Conservation (phyloP, 169 alveolate genomes). For the Plasmodium malariae region DNA sequence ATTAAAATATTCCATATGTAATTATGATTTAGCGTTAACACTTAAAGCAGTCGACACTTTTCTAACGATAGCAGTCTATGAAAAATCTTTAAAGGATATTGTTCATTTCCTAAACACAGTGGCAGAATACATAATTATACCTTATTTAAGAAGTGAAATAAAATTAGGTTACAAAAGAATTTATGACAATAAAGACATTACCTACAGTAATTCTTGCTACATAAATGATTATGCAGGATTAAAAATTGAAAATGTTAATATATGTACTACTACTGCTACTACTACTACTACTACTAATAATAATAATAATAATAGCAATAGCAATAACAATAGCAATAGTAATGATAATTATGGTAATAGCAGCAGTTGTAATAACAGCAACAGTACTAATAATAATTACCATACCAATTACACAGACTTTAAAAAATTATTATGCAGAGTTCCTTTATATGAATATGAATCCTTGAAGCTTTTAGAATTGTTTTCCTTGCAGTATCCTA, state of each 20-base stretch:
- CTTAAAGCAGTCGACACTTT: slow-evolving; percentile 59
- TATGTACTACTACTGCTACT: neutral
- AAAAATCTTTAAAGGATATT: slow-evolving; percentile 59
- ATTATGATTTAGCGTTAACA: slow-evolving; percentile 60
- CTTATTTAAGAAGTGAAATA: slow-evolving; percentile 60
- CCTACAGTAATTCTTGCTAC: slow-evolving; percentile 2
- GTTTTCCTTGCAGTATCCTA: slow-evolving; percentile 72
- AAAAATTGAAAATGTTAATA: slow-evolving; percentile 6
- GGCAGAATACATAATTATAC: slow-evolving; percentile 74
- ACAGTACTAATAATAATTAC: slow-evolving; percentile 10
- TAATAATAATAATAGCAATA: neutral
- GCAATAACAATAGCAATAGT: neutral
- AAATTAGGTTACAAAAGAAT: slow-evolving; percentile 1
- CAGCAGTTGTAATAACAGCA: neutral
- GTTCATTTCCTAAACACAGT: slow-evolving; percentile 65
- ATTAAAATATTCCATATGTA: slow-evolving; percentile 65
- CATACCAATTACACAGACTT: slow-evolving; percentile 19
- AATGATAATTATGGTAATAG: neutral
- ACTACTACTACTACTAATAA: neutral
- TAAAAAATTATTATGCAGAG: slow-evolving; percentile 47
- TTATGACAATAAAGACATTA: neutral
- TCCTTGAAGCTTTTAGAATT: slow-evolving; percentile 68
- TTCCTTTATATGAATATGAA: slow-evolving; percentile 75
- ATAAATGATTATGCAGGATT: slow-evolving; percentile 8
- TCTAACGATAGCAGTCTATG: slow-evolving; percentile 57